Base-by-base conservation (phyloP, 1,139 yeast genomes). In the Kazachstania sp. region DNA sequence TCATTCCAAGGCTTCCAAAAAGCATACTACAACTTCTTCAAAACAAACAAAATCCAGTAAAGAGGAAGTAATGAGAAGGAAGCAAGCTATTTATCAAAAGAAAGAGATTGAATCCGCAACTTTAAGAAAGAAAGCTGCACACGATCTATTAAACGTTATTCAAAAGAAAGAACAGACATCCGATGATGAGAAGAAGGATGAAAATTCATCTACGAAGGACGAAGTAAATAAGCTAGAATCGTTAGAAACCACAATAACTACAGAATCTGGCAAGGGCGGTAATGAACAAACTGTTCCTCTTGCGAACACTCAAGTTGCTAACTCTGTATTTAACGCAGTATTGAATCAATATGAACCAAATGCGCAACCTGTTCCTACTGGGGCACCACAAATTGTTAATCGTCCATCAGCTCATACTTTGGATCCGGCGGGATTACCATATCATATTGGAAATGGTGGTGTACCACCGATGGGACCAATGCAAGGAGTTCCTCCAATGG, bases 1-100 rank as follows among this genome's bases (percentile, higher is more conserved):
- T 62, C 94, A 85, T 57, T 79, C 87, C 12, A 78, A 77, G 58
- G 86, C 86, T 9, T 81, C 87, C 0, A 75, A 73, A 52, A 65
- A 66, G 20, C 43, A 39, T 18, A n/a, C 37, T 12, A 26, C 45
- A 15, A 16, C 43, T 8, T 7, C 29, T 11, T 15, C 23, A 4
- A 19, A 31, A n/a, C 29, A 19, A 9, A 12, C 29, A 4, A 40
- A 40, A 8, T 11, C 31, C 30, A 20, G 16, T 13, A 39, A 39
- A 35, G 44, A 42, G 51, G 51, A 39, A 37, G 15, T 26, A 11
- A 19, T 13, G 18, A 28, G 29, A 12, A 35, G 20, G 37, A 47
- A 46, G 30, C 29, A 9, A 16, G 45, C 26, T 11, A 41, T 26
- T 34, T 42, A 23, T 51, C 52, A 42, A 50, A 50, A 19, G 47